A percentile compares a stretch with the other conserved stretches of the same genome.
Conservation (phyloP, 2,329 filamentous ascomycete genomes). For the Fusarium pseudocircinatum region DNA sequence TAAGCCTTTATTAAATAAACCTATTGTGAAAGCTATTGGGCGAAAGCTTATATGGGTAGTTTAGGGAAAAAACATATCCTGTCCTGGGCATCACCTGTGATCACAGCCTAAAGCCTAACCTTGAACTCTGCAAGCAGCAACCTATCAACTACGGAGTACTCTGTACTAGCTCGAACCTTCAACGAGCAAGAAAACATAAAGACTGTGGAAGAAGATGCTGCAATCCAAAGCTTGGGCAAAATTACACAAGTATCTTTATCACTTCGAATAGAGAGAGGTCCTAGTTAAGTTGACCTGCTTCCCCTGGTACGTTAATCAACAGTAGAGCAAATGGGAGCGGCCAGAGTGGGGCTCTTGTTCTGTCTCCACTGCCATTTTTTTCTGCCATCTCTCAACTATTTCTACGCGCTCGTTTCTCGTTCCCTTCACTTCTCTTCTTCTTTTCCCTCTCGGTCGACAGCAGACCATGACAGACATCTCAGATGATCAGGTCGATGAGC, state of each 20-base stretch:
- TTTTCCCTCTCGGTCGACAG: conserved; percentile 35
- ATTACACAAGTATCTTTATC: background rate
- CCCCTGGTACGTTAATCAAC: background rate
- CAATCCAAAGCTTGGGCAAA: background rate
- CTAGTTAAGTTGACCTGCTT: background rate
- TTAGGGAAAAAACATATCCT: background rate
- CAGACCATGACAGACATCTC: conserved; percentile 45
- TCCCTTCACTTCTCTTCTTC: conserved; percentile 15
- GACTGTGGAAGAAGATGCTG: background rate
- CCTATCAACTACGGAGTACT: background rate
- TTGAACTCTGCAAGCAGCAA: background rate
- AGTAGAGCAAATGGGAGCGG: background rate
- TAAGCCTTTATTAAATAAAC: too few species aligned
- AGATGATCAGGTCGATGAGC: conserved; percentile 46
- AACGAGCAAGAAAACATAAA: background rate
- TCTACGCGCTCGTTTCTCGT: conserved; percentile 31
- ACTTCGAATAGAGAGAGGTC: too few species aligned
- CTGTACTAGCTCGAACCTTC: background rate
- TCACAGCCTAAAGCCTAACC: background rate
- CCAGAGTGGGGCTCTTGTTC: background rate
- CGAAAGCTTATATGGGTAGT: background rate
- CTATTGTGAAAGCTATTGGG: background rate
- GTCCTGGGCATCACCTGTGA: background rate
- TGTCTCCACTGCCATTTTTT: conserved; percentile 28
- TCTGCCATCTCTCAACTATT: conserved; percentile 29